Evolutionary conservation across 1,139 yeast species (phyloP), one percentile per base, ranked within the genome.

Genomic region (Geotrichum histeridarum): DNA sequence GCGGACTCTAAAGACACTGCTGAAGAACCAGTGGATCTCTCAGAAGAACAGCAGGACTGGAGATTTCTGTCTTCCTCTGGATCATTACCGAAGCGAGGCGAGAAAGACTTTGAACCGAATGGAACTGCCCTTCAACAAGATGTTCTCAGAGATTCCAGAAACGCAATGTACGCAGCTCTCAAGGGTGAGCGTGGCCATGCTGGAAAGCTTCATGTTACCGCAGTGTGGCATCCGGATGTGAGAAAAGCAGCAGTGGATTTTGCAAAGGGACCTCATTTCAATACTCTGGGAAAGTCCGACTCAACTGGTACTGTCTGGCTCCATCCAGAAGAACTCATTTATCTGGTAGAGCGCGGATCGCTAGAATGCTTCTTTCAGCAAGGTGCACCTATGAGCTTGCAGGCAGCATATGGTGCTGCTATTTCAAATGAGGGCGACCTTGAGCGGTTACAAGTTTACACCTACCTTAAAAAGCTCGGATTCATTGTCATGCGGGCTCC

Each of bases 91-190:
- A 80, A 78, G 59, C 72, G 93, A 59, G 96, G 96, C 1, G 93
- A 83, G 57, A 91, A 91, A 67, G 96, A 88, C 60, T 86, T 83
- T 62, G 95, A 83, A 58, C 96, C 95, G 0, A 93, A 85, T 67
- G 89, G 91, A 0, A 84, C 94, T 0, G 65, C 69, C 2, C 73
- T 78, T 27, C 97, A 91, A 68, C 66, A 65, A 1, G 63, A 70
- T 5, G 73, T 77, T 17, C 72, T 91, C 5, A 71, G 72, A 8
- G 77, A 75, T 37, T 82, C 94, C 8, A 74, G 86, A 52, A 70
- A 78, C 27, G 82, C 86, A 32, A 90, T 91, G 96, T 89, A 80
- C 64, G 71, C 73, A 3, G 94, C 95, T 0, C 70, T 91, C 37
- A 66, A 67, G 1, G 77, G 77, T 1, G 78, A 80, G 0, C 74